phyloP scores from a whole-genome alignment of 75 land plant genomes.

The Pinus taeda region DNA sequence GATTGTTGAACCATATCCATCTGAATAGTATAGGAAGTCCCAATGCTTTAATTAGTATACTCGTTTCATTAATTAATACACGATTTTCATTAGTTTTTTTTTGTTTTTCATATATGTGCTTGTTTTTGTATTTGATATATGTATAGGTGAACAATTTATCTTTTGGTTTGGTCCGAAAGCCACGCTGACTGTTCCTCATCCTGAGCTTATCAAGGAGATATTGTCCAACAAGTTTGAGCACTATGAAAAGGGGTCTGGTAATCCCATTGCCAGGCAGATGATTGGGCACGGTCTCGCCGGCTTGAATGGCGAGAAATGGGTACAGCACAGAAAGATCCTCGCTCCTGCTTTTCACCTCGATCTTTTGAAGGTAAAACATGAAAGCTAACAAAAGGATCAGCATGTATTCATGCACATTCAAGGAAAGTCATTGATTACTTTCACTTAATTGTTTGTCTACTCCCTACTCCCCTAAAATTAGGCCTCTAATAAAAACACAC shows the following conservation, averaged over 20 bases:
- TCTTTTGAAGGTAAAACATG: constrained; percentile 28
- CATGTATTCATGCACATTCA: background rate
- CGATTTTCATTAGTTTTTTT: background rate
- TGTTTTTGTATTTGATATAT: no score
- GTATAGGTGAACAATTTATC: constrained; percentile 25
- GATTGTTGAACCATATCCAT: no score
- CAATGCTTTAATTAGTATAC: background rate
- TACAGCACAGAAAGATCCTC: constrained; percentile 22
- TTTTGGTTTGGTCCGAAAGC: constrained; percentile 48
- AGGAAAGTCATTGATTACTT: background rate
- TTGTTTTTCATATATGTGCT: background rate
- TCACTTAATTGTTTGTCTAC: background rate
- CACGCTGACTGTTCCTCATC: constrained; percentile 31
- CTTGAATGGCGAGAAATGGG: constrained; percentile 35
- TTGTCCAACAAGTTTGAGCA: constrained; percentile 14
- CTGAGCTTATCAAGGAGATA: constrained; percentile 37
- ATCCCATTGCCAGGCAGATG: constrained; percentile 15
- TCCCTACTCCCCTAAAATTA: no score
- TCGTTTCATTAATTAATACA: no score
- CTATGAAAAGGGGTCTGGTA: background rate
- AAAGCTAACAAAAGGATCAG: background rate
- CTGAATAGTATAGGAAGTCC: no score
- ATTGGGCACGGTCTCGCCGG: no score
- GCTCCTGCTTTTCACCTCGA: constrained; percentile 40
- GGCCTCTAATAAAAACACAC: no score